phyloP scores from a whole-genome alignment of 352 stramenopile genomes.

The Globisporangium alternatum region DNA sequence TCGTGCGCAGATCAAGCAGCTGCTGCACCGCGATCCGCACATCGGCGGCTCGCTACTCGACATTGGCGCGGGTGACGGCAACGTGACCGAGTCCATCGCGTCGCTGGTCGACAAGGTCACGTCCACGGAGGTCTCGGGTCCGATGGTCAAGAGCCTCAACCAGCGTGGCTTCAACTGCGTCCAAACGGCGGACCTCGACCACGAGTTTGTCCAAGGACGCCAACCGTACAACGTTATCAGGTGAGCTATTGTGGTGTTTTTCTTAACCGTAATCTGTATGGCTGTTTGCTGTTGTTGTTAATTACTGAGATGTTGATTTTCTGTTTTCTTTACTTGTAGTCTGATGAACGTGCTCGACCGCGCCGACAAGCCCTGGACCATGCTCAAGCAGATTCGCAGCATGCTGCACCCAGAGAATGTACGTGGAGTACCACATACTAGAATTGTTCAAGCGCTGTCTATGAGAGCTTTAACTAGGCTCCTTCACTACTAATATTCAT shows the following conservation, averaged over 20 bases:
- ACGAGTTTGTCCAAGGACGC: constrained; percentile 58
- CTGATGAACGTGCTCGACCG: constrained; percentile 83
- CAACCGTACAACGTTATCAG: constrained; percentile 83
- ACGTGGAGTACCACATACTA: not conserved
- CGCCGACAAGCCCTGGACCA: constrained; percentile 74
- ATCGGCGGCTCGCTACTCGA: constrained; percentile 64
- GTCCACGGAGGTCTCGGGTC: constrained; percentile 71
- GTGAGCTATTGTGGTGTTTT: constrained; percentile 19
- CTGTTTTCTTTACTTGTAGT: constrained; percentile 22
- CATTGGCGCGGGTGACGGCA: constrained; percentile 81
- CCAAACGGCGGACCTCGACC: constrained; percentile 64
- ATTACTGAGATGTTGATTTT: not conserved
- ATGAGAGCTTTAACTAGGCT: too few species aligned
- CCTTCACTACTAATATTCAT: not conserved
- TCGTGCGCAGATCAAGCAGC: constrained; percentile 57
- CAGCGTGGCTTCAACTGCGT: constrained; percentile 75
- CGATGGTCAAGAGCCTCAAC: constrained; percentile 80
- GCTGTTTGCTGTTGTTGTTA: not conserved
- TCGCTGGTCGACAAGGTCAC: constrained; percentile 67
- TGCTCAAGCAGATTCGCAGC: constrained; percentile 69
- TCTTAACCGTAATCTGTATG: not conserved
- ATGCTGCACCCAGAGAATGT: constrained; percentile 72
- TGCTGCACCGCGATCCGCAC: constrained; percentile 47
- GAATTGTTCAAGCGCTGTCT: too few species aligned
- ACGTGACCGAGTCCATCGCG: constrained; percentile 78